phyloP scores from a whole-genome alignment of 1,139 yeast species.

The Arxiozyma slooffiae region DNA sequence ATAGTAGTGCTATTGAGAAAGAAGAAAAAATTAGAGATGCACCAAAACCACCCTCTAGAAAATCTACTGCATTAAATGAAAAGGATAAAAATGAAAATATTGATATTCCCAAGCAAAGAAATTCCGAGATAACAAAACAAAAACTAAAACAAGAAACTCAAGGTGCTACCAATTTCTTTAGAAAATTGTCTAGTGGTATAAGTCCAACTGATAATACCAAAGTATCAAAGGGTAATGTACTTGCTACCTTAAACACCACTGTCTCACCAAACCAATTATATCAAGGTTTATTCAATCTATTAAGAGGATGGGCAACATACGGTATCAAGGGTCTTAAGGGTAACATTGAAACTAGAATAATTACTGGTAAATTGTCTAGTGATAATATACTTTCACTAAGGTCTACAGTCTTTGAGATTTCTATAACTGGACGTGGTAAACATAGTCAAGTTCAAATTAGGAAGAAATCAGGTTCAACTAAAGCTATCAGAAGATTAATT shows the following conservation, averaged over 20 bases:
- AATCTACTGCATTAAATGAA: neutral
- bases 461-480: conserved; percentile 59
- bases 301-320: conserved; percentile 60
- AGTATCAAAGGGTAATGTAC: conserved; percentile 12
- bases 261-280: conserved; percentile 42
- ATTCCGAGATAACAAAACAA: conserved; percentile 11
- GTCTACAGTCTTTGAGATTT: conserved; percentile 55
- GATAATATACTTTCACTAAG: conserved; percentile 53
- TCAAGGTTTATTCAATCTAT: conserved; percentile 52
- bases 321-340: conserved; percentile 52
- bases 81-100: neutral
- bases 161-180: conserved; percentile 36
- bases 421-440: conserved; percentile 34
- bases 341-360: conserved; percentile 37
- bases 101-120: conserved; percentile 4
- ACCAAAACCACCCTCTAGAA: conserved; percentile 1
- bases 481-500: conserved; percentile 48
- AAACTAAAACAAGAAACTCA: conserved; percentile 15
- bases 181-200: conserved; percentile 48
- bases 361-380: conserved; percentile 54
- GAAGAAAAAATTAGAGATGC: conserved; percentile 2
- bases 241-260: conserved; percentile 22
- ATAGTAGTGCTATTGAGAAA: conserved; percentile 5
- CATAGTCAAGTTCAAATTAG: conserved; percentile 46
- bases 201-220: conserved; percentile 32